Percentiles rank a stretch among this genome's conserved stretches.
Conservation (phyloP, 2,329 filamentous ascomycete species). For the Aspergillus brunneoviolaceus region DNA sequence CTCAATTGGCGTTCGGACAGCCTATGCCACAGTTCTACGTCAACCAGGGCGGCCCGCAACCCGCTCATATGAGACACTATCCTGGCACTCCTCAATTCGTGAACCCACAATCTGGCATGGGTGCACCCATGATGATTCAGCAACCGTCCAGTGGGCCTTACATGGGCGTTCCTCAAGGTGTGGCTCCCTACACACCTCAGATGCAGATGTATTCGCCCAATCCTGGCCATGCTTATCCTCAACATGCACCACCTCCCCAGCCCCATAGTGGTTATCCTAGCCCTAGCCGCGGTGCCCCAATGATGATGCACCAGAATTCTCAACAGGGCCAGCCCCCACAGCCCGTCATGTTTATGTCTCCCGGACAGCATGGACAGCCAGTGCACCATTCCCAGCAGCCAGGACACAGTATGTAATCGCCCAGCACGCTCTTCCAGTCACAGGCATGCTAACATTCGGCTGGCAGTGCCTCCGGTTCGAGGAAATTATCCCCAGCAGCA, state of each 20-base stretch:
- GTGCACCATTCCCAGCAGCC: constrained; percentile 69
- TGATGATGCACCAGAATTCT: constrained; percentile 94
- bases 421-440: not conserved
- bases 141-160: constrained; percentile 66
- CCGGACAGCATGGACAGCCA: constrained; percentile 72
- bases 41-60: constrained; percentile 67
- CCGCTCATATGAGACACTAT: constrained; percentile 68
- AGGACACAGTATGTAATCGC: constrained; percentile 66
- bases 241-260: constrained; percentile 51
- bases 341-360: constrained; percentile 72
- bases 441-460: constrained; percentile 35
- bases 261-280: constrained; percentile 80
- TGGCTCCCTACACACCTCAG: constrained; percentile 67
- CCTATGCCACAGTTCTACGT: constrained; percentile 71
- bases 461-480: constrained; percentile 59
- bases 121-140: constrained; percentile 79
- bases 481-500: constrained; percentile 59
- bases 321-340: constrained; percentile 77
- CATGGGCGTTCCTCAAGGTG: constrained; percentile 69
- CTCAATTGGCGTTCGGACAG: constrained; percentile 70
- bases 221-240: constrained; percentile 66
- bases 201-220: constrained; percentile 82
- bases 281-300: constrained; percentile 77
- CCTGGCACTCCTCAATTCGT: constrained; percentile 73
- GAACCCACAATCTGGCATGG: constrained; percentile 70